Percentiles rank a stretch among this genome's conserved stretches.
Evolutionary conservation across 2,329 filamentous ascomycete species (phyloP).

Genomic region (Thelonectria olida): DNA sequence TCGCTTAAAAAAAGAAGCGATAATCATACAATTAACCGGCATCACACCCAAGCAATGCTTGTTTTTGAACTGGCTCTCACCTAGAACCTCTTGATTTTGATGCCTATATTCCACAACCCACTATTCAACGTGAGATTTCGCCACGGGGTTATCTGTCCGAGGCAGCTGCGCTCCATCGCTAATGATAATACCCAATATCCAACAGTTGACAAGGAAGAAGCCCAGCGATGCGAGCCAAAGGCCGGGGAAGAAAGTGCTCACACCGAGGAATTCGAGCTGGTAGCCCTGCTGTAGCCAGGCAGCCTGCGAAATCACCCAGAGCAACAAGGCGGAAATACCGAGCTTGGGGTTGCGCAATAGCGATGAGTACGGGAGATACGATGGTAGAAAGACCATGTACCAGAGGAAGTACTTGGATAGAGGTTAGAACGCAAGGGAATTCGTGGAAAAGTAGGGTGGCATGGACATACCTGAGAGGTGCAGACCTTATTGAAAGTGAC

Average conservation of each 20-base stretch:
- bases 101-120: background rate
- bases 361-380: slow-evolving; percentile 85
- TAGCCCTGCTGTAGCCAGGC: slow-evolving; percentile 81
- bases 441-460: background rate
- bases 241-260: slow-evolving; percentile 85
- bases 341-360: slow-evolving; percentile 68
- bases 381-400: slow-evolving; percentile 93
- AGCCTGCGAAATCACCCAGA: slow-evolving; percentile 83
- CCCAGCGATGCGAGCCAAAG: slow-evolving; percentile 78
- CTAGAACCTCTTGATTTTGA: too few species aligned
- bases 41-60: too few species aligned
- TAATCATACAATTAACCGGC: too few species aligned
- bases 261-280: slow-evolving; percentile 80
- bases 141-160: background rate
- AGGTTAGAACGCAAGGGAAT: slow-evolving; percentile 19
- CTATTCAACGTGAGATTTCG: slow-evolving; percentile 38
- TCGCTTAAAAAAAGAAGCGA: too few species aligned
- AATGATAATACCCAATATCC: slow-evolving; percentile 85
- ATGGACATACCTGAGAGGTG: slow-evolving; percentile 84
- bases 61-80: too few species aligned
- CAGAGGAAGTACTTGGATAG: slow-evolving; percentile 87
- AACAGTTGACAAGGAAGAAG: slow-evolving; percentile 89
- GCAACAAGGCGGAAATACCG: slow-evolving; percentile 70
- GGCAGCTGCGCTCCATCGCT: slow-evolving; percentile 60
- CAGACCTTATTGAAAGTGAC: slow-evolving; percentile 99